Conservation (phyloP, 345 rosid species). For the Rhodamnia rubescens region DNA sequence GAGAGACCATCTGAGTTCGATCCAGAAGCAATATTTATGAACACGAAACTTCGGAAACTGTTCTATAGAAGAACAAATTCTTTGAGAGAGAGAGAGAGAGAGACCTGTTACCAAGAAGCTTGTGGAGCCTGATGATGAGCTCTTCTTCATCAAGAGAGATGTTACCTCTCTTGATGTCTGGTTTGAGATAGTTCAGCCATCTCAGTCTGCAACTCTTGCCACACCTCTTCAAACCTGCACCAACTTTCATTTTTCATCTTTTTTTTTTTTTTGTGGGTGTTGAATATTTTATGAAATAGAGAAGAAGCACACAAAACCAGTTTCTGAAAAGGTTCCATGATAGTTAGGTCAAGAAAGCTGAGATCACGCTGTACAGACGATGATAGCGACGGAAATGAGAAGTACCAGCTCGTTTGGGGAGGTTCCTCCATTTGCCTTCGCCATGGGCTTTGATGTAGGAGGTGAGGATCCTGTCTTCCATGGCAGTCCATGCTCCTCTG, state of each 20-base stretch:
- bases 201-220: constrained; percentile 57
- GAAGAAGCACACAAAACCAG: neutral
- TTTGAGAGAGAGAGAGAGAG: neutral
- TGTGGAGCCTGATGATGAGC: constrained; percentile 47
- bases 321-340: neutral
- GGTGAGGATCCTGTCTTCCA: constrained; percentile 36
- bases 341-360: neutral
- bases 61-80: neutral
- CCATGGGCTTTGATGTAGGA: constrained; percentile 43
- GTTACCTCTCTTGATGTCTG: constrained; percentile 54
- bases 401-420: constrained; percentile 50
- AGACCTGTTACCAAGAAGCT: constrained; percentile 54
- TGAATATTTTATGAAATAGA: neutral
- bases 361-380: neutral
- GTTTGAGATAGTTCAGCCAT: constrained; percentile 50
- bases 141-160: constrained; percentile 49
- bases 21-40: neutral
- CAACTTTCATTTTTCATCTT: neutral
- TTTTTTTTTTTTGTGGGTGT: neutral
- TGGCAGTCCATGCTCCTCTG: constrained; percentile 58
- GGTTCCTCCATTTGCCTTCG: constrained; percentile 58
- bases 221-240: constrained; percentile 44
- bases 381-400: neutral
- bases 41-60: neutral
- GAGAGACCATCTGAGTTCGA: constrained; percentile 37